These are phyloP conservation scores for Paramyrothecium sp. DNA, from an alignment of 2,329 filamentous ascomycete genomes.

Conservation along the genomic window DNA sequence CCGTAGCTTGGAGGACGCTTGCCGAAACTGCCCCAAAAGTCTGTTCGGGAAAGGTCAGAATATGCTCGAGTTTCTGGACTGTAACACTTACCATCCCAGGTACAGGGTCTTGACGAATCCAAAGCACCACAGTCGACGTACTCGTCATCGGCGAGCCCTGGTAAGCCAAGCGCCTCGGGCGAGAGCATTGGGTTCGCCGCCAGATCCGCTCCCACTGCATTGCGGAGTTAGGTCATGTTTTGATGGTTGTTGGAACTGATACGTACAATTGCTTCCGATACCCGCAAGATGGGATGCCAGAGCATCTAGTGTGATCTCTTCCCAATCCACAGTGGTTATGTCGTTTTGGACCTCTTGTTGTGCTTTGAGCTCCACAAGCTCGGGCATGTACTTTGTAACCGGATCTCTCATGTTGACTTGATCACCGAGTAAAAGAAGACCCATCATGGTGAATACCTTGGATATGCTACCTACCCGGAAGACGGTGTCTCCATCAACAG, in stretches of 20 bases:
- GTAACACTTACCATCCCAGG: neutral
- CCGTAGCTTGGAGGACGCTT: neutral
- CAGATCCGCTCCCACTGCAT: neutral
- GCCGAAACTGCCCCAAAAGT: neutral
- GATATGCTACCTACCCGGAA: constrained; percentile 22
- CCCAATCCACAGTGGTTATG: constrained; percentile 7
- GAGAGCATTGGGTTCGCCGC: neutral
- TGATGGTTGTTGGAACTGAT: too few relatives aligned
- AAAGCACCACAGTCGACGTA: neutral
- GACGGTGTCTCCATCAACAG: constrained; percentile 15
- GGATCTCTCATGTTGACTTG: constrained; percentile 13
- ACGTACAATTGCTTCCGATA: constrained; percentile 1
- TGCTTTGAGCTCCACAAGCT: constrained; percentile 10
- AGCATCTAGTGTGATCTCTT: constrained; percentile 17
- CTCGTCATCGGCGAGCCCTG: neutral
- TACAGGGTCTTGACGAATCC: neutral
- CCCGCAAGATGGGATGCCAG: constrained; percentile 16
- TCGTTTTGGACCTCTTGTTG: neutral
- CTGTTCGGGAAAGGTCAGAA: neutral
- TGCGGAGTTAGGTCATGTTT: too few relatives aligned
- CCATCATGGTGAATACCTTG: constrained; percentile 19
- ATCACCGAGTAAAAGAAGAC: constrained; percentile 14
- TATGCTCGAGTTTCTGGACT: neutral
- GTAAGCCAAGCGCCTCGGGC: neutral
- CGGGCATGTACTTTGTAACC: constrained; percentile 19